Evolutionary conservation across 2,329 filamentous ascomycete species (phyloP).

Genomic region (Alternaria infectoria): DNA sequence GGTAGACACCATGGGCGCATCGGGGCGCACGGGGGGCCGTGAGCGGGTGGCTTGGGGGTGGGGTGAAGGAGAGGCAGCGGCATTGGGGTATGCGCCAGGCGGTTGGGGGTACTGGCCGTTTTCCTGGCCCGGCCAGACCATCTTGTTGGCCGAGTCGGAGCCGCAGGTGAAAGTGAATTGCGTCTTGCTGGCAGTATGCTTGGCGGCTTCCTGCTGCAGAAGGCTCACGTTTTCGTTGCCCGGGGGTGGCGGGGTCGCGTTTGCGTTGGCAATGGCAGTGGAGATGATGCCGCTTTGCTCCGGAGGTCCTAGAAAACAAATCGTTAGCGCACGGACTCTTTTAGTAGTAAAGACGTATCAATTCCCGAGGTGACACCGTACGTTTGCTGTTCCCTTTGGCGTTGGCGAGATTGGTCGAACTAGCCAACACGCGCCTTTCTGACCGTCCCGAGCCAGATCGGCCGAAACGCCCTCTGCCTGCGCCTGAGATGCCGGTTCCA

Average conservation of each 20-base stretch:
- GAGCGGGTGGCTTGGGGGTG: constrained; percentile 31
- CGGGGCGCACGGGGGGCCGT: constrained; percentile 39
- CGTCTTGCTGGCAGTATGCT: constrained; percentile 73
- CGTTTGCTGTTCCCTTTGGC: constrained; percentile 51
- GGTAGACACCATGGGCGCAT: constrained; percentile 53
- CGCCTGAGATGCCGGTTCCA: constrained; percentile 78
- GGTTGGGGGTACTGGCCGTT: constrained; percentile 49
- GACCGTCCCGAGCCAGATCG: constrained; percentile 57
- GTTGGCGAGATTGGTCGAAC: constrained; percentile 52
- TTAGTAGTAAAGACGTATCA: constrained; percentile 18
- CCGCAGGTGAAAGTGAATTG: constrained; percentile 98
- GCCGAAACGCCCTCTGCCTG: constrained; percentile 84
- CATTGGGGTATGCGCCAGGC: constrained; percentile 44
- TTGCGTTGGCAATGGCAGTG: constrained; percentile 84
- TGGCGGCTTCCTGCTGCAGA: constrained; percentile 70
- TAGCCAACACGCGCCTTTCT: constrained; percentile 53
- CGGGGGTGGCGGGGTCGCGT: constrained; percentile 55
- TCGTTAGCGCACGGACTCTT: constrained; percentile 47
- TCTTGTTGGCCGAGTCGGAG: constrained; percentile 80
- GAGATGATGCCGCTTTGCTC: constrained; percentile 84
- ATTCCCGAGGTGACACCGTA: constrained; percentile 42
- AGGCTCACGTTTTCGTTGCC: constrained; percentile 82
- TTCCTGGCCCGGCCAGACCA: constrained; percentile 74
- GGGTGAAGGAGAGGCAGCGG: constrained; percentile 23
- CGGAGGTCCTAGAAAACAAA: constrained; percentile 45